Evolutionary conservation across 257 asterid genomes (phyloP), one percentile per base, ranked within the genome.

Genomic region (Leonotis leonurus): DNA sequence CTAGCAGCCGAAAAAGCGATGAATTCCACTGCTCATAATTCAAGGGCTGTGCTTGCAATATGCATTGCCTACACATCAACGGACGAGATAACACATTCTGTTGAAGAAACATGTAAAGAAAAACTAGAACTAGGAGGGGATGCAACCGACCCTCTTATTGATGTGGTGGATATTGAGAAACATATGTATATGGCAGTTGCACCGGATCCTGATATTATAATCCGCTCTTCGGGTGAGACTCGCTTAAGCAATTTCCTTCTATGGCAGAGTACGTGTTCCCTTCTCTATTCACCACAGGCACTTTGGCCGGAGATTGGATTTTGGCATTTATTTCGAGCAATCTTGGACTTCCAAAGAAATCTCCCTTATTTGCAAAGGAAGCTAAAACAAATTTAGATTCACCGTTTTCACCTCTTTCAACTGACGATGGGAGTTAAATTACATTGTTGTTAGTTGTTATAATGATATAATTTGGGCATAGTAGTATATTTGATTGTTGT

Each of bases 41-140:
- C 91, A 1, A 78, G 73, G 36, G 76, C 78, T 8, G 82, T 77
- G 3, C 81, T 89, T 18, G 81, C 80, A 0, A 78, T 89, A 64
- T 89, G 97, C 71, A 63, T 84, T n/a, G 95, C 95, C 30, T 89
- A 89, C 62, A 79, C 97, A n/a, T 86, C 97, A 10, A 79, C 86
- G 3, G 94, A 89, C 40, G 97, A 86, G 77, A 84, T 84, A 21
- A 66, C 68, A 27, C 85, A 84, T 67, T 86, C 87, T 8, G 79
- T 84, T 58, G 78, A 89, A 63, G 78, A 73, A 70, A 59, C 78
- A 37, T 81, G 90, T 62, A 57, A 16, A 59, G 85, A 77, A 27
- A 84, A 70, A 74, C 55, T 18, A 7, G 56, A 26, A 5, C 60
- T 49, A 40, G 35, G 78, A 32, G 56, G 39, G 62, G 67, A 70